Evolutionary conservation across 768 basidiomycete genomes (phyloP).

Genomic region (Chalciporus sphaerocephalus): DNA sequence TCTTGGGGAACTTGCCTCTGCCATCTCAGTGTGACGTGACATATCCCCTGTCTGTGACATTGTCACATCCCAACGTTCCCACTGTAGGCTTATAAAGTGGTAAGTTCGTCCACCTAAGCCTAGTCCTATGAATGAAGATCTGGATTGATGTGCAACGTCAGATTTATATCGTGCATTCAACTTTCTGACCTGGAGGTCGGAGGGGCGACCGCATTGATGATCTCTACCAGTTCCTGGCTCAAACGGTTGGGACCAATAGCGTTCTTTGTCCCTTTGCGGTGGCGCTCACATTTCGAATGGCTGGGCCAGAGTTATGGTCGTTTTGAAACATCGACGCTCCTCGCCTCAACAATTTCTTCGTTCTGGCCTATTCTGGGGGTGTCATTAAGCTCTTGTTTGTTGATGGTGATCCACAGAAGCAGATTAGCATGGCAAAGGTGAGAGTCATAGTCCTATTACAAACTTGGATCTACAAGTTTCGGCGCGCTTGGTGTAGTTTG

Average conservation of each 20-base stretch:
- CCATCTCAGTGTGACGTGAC: constrained; percentile 25
- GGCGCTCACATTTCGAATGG: constrained; percentile 15
- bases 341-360: too few species aligned
- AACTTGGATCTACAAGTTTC: background rate
- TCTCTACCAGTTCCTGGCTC: too few species aligned
- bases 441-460: background rate
- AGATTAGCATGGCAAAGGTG: background rate
- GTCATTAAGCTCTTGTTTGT: background rate
- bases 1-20: constrained; percentile 31
- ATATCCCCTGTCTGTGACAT: constrained; percentile 25
- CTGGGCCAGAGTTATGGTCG: background rate
- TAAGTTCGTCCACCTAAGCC: background rate
- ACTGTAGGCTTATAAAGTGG: background rate
- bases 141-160: background rate
- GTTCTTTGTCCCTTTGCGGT: constrained; percentile 1
- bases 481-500: constrained; percentile 2
- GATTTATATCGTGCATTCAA: constrained; percentile 1
- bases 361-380: too few species aligned
- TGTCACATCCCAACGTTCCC: constrained; percentile 19
- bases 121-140: background rate
- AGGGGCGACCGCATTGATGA: too few species aligned
- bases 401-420: background rate
- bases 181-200: too few species aligned
- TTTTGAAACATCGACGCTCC: background rate
- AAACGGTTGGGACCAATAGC: background rate